Conservation (phyloP, 768 basidiomycete genomes). For the Mycena crocata region DNA sequence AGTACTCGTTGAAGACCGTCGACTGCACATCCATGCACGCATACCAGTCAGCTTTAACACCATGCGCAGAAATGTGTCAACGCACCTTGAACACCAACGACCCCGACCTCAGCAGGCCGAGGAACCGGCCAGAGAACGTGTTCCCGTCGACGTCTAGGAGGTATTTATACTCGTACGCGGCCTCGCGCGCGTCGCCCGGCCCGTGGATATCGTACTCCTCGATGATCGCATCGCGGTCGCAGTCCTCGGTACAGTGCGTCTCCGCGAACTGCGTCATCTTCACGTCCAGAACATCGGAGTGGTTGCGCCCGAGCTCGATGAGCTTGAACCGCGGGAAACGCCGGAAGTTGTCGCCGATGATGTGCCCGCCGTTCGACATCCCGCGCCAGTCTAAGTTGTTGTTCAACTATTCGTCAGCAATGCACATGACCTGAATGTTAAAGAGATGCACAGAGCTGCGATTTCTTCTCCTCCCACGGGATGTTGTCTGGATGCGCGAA, state of each 20-base stretch:
- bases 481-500: slow-evolving; percentile 4
- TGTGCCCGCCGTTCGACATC: slow-evolving; percentile 8
- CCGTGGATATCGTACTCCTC: slow-evolving; percentile 18
- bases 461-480: slow-evolving; percentile 11
- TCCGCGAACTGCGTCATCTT: background rate
- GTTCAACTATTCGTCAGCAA: background rate
- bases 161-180: slow-evolving; percentile 3
- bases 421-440: background rate
- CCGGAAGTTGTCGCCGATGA: slow-evolving; percentile 11
- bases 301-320: background rate
- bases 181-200: background rate
- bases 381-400: slow-evolving; percentile 23
- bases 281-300: slow-evolving; percentile 14
- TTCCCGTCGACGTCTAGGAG: slow-evolving; percentile 9
- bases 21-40: too few relatives aligned
- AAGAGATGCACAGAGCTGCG: background rate
- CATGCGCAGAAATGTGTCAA: background rate
- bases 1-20: slow-evolving; percentile 10
- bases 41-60: too few relatives aligned
- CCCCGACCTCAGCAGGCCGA: background rate
- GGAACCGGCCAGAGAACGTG: slow-evolving; percentile 10
- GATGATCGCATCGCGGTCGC: background rate
- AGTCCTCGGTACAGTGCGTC: background rate
- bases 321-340: slow-evolving; percentile 4
- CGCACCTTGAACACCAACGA: slow-evolving; percentile 20